Base-by-base conservation (phyloP, 1,284 basidiomycete genomes). In the Trichosporon ovoides region DNA sequence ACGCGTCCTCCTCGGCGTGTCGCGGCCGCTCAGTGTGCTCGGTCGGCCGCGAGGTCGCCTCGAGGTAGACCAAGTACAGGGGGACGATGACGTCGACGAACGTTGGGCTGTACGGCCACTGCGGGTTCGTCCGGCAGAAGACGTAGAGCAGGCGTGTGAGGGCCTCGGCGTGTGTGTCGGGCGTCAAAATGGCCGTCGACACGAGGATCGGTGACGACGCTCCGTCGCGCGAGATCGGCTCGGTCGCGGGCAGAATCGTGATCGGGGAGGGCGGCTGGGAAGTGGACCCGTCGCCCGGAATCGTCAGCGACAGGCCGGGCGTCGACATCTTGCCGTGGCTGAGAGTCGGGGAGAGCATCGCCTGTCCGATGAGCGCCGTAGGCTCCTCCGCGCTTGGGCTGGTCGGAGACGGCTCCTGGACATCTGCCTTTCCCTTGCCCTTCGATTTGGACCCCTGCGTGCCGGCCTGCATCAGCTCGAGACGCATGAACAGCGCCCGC, bases 141-240 rank as follows among this genome's bases (percentile, higher is more conserved):
- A 77, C 62, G 59, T 70, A 77, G 4, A 79, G 62, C 24, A 80
- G 60, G 3, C 78, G 71, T 3, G 68, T 69, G 4, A 79, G 59
- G 24, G 65, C 69, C 49, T 79, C 77, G 11, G 67, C 62, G 48
- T 78, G 73, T 0, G 72, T 71, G 38, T 77, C 75, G 2, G 67
- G 57, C 20, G 65, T 58, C 13, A 67, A 66, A 12, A 71, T 48
- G 11, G 68, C 58, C 12, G 63, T 61, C 11, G 66, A 58, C n/a
- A 36, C 11, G 35, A 22, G 38, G 11, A 53, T 46, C 31, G 56
- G 53, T 33, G 60, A 59, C 2, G 50, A 34, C 19, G 53, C 49
- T 11, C 51, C 50, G 13, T 31, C 54, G 40, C n/a, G 59, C 20
- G 18, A 43, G 7, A 36, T 43, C 40, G 35, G 38, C 35, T 48